phyloP scores from a whole-genome alignment of 75 land plant species.

The Picea glauca region DNA sequence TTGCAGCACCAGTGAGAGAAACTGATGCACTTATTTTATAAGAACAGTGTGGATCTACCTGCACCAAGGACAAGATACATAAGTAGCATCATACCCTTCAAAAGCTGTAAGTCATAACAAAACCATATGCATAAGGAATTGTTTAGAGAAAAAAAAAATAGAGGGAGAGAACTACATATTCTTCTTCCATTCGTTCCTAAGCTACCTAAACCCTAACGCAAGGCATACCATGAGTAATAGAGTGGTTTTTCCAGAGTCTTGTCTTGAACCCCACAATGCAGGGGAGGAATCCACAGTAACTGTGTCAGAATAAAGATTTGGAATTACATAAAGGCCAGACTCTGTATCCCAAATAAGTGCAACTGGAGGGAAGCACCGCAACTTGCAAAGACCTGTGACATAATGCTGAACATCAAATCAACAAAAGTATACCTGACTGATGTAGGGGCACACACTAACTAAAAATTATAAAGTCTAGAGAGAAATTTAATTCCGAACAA shows the following conservation, averaged over 20 bases:
- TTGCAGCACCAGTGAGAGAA: conserved; percentile 59
- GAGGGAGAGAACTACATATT: background rate
- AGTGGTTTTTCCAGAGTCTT: conserved; percentile 63
- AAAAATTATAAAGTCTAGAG: background rate
- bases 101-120: background rate
- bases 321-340: conserved; percentile 76
- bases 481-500: background rate
- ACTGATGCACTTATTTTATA: conserved; percentile 53
- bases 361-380: conserved; percentile 93
- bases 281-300: conserved; percentile 84
- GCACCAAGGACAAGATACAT: conserved; percentile 10
- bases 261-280: conserved; percentile 64
- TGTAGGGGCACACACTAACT: background rate
- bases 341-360: conserved; percentile 83
- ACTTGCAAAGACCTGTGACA: conserved; percentile 74
- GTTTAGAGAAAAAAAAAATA: background rate
- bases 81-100: conserved; percentile 6
- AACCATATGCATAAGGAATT: background rate
- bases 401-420: background rate
- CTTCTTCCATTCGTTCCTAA: background rate
- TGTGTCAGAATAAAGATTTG: conserved; percentile 72
- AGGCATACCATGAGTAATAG: conserved; percentile 66
- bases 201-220: background rate
- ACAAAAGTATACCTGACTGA: conserved; percentile 7
- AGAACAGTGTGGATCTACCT: conserved; percentile 97